Base-by-base conservation (phyloP, 2,329 filamentous ascomycete species). In the Talaromyces sp. region DNA sequence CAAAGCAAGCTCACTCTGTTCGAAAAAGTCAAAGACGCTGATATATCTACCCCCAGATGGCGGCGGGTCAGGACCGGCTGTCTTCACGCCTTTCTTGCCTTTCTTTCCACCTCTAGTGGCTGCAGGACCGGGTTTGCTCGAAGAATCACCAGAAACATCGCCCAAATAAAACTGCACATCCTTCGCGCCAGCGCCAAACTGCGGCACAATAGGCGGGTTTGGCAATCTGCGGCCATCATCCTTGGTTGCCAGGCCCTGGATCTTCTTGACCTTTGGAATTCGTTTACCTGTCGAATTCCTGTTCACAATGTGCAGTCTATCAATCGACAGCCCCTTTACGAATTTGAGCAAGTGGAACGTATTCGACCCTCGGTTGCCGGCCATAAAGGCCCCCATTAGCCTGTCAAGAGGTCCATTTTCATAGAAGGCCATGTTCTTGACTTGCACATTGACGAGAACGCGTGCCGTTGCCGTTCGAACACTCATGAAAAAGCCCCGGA, bases 401-500 rank as follows among this genome's bases (percentile, higher is more conserved):
- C 66, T 34, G 3, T 56, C 61, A 18, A 87, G 70, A 2, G 73
- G 71, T 0, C 77, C 77, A 1, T 77, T 67, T 65, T 83, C 78
- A 71, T 85, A 86, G 67, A 86, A 88, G 0, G 85, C 84, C 2
- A 80, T 79, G 51, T 83, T 82, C 8, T 84, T 84, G 30, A 88
- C 85, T 62, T 89, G 87, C 2, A 89, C 75, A 61, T 89, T 89
- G 12, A 89, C 70, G 0, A 89, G 69, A 4, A 89, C 74, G 4
- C 85, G 79, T 44, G 79, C 81, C 14, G 84, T 83, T 2, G 84
- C 82, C 1, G 84, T 81, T 5, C 87, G 83, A 33, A 86, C 82
- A 67, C 85, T 88, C 12, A 85, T 77, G 67, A 84, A 88, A 72
- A 84, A 89, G 0, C 87, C 87, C 51, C 86, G 79, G 4, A 87